Conservation (phyloP, 2,329 filamentous ascomycete species). For the Fusarium sp. region DNA sequence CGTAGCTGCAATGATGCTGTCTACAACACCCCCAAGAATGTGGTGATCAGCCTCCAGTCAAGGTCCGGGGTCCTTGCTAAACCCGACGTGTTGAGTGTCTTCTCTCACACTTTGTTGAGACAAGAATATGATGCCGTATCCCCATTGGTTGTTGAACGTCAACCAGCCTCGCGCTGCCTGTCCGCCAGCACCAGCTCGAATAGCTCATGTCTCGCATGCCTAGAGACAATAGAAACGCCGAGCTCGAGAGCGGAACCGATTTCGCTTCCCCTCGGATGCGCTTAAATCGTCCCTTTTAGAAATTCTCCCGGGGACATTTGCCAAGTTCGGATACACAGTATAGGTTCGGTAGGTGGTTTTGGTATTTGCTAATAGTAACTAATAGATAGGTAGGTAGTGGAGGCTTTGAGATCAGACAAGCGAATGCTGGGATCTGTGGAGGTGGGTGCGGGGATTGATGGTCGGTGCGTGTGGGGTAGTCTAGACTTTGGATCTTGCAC, state of each 20-base stretch:
- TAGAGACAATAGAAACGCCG: neutral
- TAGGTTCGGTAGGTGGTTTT: neutral
- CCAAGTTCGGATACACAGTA: constrained; percentile 6
- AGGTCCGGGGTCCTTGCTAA: constrained; percentile 32
- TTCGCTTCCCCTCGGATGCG: neutral
- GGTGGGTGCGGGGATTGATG: constrained; percentile 42
- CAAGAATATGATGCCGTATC: neutral
- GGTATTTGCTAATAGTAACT: constrained; percentile 11
- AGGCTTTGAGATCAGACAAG: constrained; percentile 21
- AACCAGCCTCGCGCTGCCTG: constrained; percentile 9
- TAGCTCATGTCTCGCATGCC: constrained; percentile 2
- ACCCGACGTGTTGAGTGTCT: constrained; percentile 23
- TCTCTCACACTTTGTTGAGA: constrained; percentile 24
- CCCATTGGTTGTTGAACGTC: neutral
- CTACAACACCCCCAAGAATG: constrained; percentile 27
- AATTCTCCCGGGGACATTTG: neutral
- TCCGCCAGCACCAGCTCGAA: constrained; percentile 1
- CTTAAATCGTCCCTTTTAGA: neutral
- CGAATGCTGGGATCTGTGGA: constrained; percentile 33
- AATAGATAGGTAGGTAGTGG: neutral
- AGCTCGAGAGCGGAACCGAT: neutral
- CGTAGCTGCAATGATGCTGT: constrained; percentile 11
- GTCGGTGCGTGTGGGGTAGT: constrained; percentile 41
- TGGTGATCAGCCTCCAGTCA: constrained; percentile 35
- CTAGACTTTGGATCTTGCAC: constrained; percentile 31